Percentiles rank a stretch among this genome's conserved stretches.
Evolutionary conservation across 2,329 filamentous ascomycete species (phyloP).

Genomic region (Pyrenochaeta sp.): DNA sequence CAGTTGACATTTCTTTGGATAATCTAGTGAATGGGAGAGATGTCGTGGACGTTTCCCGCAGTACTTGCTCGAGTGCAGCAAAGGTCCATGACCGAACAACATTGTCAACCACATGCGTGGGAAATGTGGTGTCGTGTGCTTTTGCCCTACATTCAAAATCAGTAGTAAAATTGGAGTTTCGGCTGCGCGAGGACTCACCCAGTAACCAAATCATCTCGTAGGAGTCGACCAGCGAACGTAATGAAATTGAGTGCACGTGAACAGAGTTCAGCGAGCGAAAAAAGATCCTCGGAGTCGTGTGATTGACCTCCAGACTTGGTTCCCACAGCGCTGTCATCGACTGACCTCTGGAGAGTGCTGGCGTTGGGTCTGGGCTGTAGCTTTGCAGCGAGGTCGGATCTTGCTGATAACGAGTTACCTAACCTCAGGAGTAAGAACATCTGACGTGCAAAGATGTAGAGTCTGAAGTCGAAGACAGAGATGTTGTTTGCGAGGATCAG

Average conservation of each 20-base stretch:
- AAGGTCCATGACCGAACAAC: constrained; percentile 81
- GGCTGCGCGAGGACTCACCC: constrained; percentile 55
- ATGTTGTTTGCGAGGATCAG: constrained; percentile 95
- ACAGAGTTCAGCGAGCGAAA: constrained; percentile 86
- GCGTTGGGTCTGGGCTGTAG: constrained; percentile 39
- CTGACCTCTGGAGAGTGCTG: constrained; percentile 34
- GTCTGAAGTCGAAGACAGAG: constrained; percentile 93
- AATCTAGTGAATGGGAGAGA: constrained; percentile 68
- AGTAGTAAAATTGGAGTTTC: constrained; percentile 9
- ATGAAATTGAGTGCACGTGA: constrained; percentile 85
- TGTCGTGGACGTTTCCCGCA: constrained; percentile 77
- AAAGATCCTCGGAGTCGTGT: constrained; percentile 76
- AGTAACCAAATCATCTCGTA: constrained; percentile 79
- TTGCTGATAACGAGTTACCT: constrained; percentile 68
- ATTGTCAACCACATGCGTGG: constrained; percentile 71
- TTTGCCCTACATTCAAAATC: constrained; percentile 40
- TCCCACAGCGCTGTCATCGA: constrained; percentile 43
- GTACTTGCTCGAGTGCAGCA: constrained; percentile 76
- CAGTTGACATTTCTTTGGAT: constrained; percentile 31
- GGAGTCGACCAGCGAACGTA: constrained; percentile 77
- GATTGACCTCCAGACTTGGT: constrained; percentile 27
- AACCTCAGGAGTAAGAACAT: constrained; percentile 81
- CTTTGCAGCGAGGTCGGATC: constrained; percentile 52
- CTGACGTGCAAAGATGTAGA: constrained; percentile 92
- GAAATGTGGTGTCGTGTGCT: constrained; percentile 33